These are phyloP conservation scores for Penicillium aurantiogriseum DNA, from an alignment of 2,329 filamentous ascomycete species.

Conservation along the genomic window DNA sequence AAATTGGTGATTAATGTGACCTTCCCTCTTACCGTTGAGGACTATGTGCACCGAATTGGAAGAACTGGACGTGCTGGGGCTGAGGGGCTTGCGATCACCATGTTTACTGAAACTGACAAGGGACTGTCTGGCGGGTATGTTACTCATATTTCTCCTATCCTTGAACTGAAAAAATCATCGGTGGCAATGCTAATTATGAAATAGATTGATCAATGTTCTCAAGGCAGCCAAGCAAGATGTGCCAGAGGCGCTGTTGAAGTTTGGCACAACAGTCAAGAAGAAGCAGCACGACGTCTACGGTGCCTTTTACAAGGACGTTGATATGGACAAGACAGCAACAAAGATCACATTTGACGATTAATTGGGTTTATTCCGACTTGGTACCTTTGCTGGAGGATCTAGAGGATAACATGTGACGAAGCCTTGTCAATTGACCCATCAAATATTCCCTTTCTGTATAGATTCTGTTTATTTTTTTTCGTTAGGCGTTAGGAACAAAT, in stretches of 20 bases:
- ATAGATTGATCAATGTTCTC: conserved; percentile 85
- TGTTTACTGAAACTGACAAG: conserved; percentile 96
- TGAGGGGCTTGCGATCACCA: conserved; percentile 80
- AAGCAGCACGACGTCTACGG: conserved; percentile 95
- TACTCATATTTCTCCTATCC: not conserved
- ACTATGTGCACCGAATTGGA: conserved; percentile 96
- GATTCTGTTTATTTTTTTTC: conserved; percentile 26
- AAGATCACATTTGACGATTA: conserved; percentile 84
- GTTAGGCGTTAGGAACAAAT: conserved; percentile 22
- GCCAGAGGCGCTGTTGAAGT: conserved; percentile 87
- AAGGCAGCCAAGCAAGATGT: conserved; percentile 89
- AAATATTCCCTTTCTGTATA: conserved; percentile 38
- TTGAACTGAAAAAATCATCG: not conserved
- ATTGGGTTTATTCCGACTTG: conserved; percentile 25
- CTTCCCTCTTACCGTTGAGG: conserved; percentile 91
- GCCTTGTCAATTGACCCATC: conserved; percentile 24
- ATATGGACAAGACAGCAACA: conserved; percentile 76
- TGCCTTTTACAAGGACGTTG: conserved; percentile 89
- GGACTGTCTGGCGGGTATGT: conserved; percentile 81
- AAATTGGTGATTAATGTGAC: conserved; percentile 94
- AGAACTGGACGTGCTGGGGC: conserved; percentile 90
- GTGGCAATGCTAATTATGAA: conserved; percentile 19
- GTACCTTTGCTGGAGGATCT: conserved; percentile 10
- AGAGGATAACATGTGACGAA: conserved; percentile 20
- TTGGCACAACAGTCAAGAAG: conserved; percentile 97